phyloP scores from a whole-genome alignment of 2,329 filamentous ascomycete species.

The Penicillium griseofulvum region DNA sequence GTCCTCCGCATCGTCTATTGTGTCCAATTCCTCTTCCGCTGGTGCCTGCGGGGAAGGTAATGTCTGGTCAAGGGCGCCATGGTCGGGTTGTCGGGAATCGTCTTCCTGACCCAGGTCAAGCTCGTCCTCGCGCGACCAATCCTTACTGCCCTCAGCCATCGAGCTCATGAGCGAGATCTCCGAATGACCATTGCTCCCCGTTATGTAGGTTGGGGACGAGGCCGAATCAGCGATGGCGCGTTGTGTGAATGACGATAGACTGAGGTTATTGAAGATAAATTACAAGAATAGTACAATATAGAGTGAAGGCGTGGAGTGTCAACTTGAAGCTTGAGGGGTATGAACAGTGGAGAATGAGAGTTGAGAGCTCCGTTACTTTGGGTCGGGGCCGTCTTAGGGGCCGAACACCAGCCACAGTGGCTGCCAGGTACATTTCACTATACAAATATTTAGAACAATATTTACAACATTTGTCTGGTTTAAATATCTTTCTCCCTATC shows the following conservation, averaged over 20 bases:
- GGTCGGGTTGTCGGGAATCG: conserved; percentile 29
- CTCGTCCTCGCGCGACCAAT: conserved; percentile 59
- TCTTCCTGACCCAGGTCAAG: conserved; percentile 45
- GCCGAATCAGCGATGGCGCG: conserved; percentile 7
- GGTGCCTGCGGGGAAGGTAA: conserved; percentile 18
- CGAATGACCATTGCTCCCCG: conserved; percentile 54
- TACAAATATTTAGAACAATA: too few species aligned
- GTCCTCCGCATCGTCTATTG: conserved; percentile 26
- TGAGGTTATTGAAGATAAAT: neutral
- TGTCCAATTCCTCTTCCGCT: conserved; percentile 26
- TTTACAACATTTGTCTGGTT: too few species aligned
- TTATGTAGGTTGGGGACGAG: conserved; percentile 9
- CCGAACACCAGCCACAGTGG: conserved; percentile 10
- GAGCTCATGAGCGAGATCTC: conserved; percentile 64
- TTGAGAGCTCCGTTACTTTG: conserved; percentile 7
- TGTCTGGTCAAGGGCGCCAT: conserved; percentile 26
- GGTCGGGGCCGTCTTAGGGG: conserved; percentile 9
- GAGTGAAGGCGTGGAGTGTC: neutral
- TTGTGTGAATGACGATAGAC: neutral
- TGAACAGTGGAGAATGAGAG: conserved; percentile 9
- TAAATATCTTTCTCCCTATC: too few species aligned
- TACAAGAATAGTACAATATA: neutral
- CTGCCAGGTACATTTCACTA: conserved; percentile 8
- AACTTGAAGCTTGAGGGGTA: conserved; percentile 8
- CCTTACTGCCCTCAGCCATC: conserved; percentile 61